phyloP scores from a whole-genome alignment of 148 eudicot genomes.

The Nepenthes mirabilis region DNA sequence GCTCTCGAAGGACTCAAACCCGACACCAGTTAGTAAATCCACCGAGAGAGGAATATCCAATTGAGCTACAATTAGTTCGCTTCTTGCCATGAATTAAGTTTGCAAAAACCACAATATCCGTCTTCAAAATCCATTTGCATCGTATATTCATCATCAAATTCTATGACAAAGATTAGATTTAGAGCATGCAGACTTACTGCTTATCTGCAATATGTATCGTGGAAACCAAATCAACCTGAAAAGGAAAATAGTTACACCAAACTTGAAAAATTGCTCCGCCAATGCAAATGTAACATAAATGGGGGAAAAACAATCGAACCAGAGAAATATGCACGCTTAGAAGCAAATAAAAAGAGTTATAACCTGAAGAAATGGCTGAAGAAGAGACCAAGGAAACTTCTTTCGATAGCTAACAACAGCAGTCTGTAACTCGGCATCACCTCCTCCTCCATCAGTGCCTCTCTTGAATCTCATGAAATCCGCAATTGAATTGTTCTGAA shows the following conservation, averaged over 20 bases:
- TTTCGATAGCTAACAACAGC: constrained; percentile 78
- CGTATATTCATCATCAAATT: too few species aligned
- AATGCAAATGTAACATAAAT: background rate
- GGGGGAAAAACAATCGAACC: background rate
- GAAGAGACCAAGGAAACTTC: constrained; percentile 90
- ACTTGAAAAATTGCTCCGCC: background rate
- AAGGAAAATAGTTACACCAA: background rate
- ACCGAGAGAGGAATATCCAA: too few species aligned
- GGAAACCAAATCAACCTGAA: constrained; percentile 96
- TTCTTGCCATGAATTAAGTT: too few species aligned
- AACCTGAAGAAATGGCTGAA: constrained; percentile 76
- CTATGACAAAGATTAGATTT: background rate
- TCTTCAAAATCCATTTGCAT: too few species aligned
- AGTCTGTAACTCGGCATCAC: constrained; percentile 59
- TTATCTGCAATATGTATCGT: constrained; percentile 93
- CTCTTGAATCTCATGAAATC: constrained; percentile 82
- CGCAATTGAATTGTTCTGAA: constrained; percentile 53
- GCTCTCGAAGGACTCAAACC: too few species aligned
- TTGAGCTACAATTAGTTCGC: too few species aligned
- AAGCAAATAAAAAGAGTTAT: background rate
- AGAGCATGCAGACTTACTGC: constrained; percentile 43
- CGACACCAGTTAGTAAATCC: too few species aligned
- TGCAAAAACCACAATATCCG: too few species aligned
- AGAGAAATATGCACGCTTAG: background rate
- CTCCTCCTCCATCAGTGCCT: constrained; percentile 13